Conservation (phyloP, 106 monocot genomes). For the Dendrobium catenatum region DNA sequence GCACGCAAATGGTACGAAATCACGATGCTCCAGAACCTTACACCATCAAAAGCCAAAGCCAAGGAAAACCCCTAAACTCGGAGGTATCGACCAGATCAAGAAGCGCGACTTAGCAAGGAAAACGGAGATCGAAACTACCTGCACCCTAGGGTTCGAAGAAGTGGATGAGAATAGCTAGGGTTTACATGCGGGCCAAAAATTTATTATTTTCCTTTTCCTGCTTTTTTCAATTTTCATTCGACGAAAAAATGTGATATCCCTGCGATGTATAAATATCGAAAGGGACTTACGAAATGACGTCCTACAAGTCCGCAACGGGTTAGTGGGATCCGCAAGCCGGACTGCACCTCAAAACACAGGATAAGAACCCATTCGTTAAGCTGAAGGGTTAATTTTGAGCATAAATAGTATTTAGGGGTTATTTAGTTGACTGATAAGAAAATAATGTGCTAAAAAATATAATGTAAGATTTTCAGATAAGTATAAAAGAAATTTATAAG, state of each 20-base stretch:
- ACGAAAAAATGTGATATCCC: background rate
- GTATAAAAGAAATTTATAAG: too few relatives aligned
- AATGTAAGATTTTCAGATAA: too few relatives aligned
- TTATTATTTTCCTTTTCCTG: background rate
- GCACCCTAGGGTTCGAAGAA: conserved; percentile 1
- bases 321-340: too few relatives aligned
- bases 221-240: background rate
- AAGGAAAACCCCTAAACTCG: background rate
- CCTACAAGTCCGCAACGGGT: too few relatives aligned
- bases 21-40: background rate
- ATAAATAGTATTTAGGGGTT: too few relatives aligned
- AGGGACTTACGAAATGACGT: too few relatives aligned
- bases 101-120: background rate
- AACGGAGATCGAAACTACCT: background rate
- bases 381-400: too few relatives aligned
- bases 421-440: too few relatives aligned
- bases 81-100: background rate
- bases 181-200: conserved; percentile 1
- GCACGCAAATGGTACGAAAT: background rate
- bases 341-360: too few relatives aligned
- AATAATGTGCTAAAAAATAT: too few relatives aligned
- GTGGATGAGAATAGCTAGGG: conserved; percentile 8
- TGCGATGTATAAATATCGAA: too few relatives aligned
- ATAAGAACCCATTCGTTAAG: too few relatives aligned
- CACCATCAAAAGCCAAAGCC: background rate